Evolutionary conservation across 495 filamentous ascomycete genomes (phyloP), one percentile per base, ranked within the genome.

Genomic region (Penicillium atrosanguineum): DNA sequence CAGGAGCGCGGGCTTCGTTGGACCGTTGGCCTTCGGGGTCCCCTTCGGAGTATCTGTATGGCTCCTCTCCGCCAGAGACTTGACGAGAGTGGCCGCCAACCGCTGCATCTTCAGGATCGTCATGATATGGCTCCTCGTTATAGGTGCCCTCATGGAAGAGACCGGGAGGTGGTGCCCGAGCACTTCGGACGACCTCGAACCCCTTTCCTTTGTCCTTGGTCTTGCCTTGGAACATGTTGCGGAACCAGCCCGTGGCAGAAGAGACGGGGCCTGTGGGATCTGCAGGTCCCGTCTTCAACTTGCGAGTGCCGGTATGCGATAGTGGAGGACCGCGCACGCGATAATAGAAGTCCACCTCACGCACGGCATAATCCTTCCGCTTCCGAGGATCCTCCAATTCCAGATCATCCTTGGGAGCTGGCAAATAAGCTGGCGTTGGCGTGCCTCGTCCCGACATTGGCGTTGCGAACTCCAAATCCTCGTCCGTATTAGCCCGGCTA

Each of bases 321-420:
- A 97, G 77, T 9, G 93, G 90, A n/a, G 90, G 88, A 0, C 94
- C 94, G 15, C 90, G 84, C 21, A 95, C 86, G 14, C 91, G 87
- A 67, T 97, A 97, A 64, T 96, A 96, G 62, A 93, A 96, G 65
- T 98, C 94, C 5, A 90, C 87, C 70, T 98, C 94, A 34, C 94
- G 85, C 1, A 89, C 90, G 4, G 90, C 86, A 65, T 97, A 98
- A 65, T 97, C 92, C 14, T 87, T 84, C 41, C 84, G 74, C 29
- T 79, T 71, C 36, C 70, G 72, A 25, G 71, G 61, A 45, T 77
- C 75, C 46, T 83, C 75, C 39, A 69, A 66, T 46, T 85, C 83
- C 44, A 83, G 70, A 34, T 82, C 79, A 49, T 83, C 81, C 53
- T 79, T 75, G 14, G 70, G 68, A 8, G 75, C 72, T 21, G 74